A percentile compares a stretch with the other conserved stretches of the same genome.
phyloP scores from a whole-genome alignment of 768 basidiomycete species.

The Coprinellus micaceus region DNA sequence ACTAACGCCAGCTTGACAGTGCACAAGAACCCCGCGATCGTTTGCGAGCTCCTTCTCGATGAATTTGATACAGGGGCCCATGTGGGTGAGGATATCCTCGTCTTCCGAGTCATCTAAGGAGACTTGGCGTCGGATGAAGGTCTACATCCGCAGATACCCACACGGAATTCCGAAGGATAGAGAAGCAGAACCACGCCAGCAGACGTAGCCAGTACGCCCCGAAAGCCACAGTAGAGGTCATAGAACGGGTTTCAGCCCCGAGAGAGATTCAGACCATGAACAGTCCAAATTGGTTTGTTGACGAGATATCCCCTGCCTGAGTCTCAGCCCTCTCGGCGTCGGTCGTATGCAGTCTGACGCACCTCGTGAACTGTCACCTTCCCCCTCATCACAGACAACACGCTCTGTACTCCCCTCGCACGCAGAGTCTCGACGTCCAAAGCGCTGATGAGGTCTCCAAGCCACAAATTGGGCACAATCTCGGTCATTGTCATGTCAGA shows the following conservation, averaged over 20 bases:
- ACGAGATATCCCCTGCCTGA: too few species aligned
- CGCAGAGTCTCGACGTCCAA: slow-evolving; percentile 58
- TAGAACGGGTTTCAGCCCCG: too few species aligned
- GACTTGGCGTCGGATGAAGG: slow-evolving; percentile 76
- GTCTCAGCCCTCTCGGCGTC: too few species aligned
- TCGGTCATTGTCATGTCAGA: slow-evolving; percentile 56
- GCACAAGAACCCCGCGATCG: slow-evolving; percentile 75
- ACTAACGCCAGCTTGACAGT: slow-evolving; percentile 91
- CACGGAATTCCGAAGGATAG: background rate
- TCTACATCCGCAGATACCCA: slow-evolving; percentile 37
- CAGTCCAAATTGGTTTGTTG: too few species aligned
- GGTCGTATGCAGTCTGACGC: too few species aligned
- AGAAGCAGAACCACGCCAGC: background rate
- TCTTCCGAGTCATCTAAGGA: slow-evolving; percentile 72
- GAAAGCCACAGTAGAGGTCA: too few species aligned
- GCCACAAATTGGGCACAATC: slow-evolving; percentile 77
- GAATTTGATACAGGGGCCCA: slow-evolving; percentile 78
- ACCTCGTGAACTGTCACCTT: slow-evolving; percentile 65
- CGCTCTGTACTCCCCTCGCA: slow-evolving; percentile 69
- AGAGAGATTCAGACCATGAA: too few species aligned
- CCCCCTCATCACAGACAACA: slow-evolving; percentile 71
- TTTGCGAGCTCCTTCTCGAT: slow-evolving; percentile 77
- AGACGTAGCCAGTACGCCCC: too few species aligned
- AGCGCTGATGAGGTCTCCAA: slow-evolving; percentile 76
- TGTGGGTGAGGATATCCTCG: slow-evolving; percentile 73